Evolutionary conservation across 352 stramenopile genomes (phyloP).

Genomic region (Detonula confervacea): DNA sequence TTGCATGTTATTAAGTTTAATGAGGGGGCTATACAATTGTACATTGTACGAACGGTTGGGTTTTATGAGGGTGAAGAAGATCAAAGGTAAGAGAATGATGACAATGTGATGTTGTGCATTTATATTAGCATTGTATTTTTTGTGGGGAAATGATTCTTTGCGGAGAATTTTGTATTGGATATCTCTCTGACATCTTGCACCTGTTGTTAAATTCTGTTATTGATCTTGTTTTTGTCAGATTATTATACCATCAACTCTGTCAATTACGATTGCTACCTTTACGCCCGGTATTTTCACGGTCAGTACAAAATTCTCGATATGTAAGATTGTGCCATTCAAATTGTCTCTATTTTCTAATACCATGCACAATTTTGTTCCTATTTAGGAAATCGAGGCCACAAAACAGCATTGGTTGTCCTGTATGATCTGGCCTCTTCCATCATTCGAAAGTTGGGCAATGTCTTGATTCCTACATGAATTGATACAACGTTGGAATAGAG

Average conservation of each 20-base stretch:
- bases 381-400: slow-evolving; percentile 29
- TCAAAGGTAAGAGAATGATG: too few relatives aligned
- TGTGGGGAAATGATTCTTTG: too few relatives aligned
- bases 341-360: too few relatives aligned
- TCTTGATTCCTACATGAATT: slow-evolving; percentile 13
- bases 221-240: slow-evolving; percentile 44
- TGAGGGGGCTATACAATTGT: slow-evolving; percentile 92
- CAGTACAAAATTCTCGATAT: too few relatives aligned
- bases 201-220: slow-evolving; percentile 2
- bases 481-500: neutral
- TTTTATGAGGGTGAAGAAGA: slow-evolving; percentile 92
- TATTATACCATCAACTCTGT: slow-evolving; percentile 87
- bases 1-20: slow-evolving; percentile 98
- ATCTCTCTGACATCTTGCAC: too few relatives aligned
- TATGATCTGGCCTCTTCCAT: slow-evolving; percentile 17
- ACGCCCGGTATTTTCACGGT: slow-evolving; percentile 84
- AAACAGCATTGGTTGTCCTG: slow-evolving; percentile 12
- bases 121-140: too few relatives aligned
- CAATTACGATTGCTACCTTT: slow-evolving; percentile 86
- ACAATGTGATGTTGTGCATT: too few relatives aligned
- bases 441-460: slow-evolving; percentile 19
- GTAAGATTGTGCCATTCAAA: too few relatives aligned
- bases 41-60: slow-evolving; percentile 96
- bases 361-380: too few relatives aligned
- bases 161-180: neutral